Evolutionary conservation across 768 basidiomycete species (phyloP), one percentile per base, ranked within the genome.

Genomic region (Aureoboletus auriporus): DNA sequence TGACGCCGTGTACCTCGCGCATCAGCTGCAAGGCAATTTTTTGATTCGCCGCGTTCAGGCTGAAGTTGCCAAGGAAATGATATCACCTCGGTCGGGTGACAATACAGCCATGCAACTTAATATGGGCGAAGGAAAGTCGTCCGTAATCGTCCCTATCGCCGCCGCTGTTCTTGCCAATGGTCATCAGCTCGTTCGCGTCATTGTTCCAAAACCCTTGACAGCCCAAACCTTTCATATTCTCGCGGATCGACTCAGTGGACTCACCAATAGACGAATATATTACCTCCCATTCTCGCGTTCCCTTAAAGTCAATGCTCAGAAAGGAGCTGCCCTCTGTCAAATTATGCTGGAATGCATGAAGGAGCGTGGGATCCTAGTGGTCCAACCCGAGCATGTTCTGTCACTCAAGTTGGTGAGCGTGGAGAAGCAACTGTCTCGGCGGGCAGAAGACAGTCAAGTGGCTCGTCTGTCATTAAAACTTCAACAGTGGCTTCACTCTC

Each of bases 371-470:
- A 50, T 80, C 5, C 56, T 79, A 6, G 58, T 79, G 0, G 53
- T 66, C 9, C 77, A 79, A 35, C 78, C 78, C 0, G 77, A 80
- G 31, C 77, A 80, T 35, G 68, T 75, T 4, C 64, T 80, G 3
- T 80, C 78, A 0, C 73, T 74, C 50, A 66, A 70, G 50, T 59
- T 80, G 30, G 69, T 72, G 68, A 64, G 64, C 0, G 55, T 78
- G 6, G 71, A 79, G 36, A 57, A 48, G 28, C 55, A 59, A 14
- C 50, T 67, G 7, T 23, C 35, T 17, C 7, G n/a, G n/a, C 20
- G 20, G 20, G 35, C n/a, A 3, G 8, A 33, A 13, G 16, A 20
- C 20, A 14, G 10, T 17, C 23, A 44, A 7, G 48, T 50, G 20
- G 54, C 57, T 11, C 30, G 41, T 27, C 28, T 42, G 10, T 49